Base-by-base conservation (phyloP, 2,329 filamentous ascomycete species). In the Aspergillus proliferans region DNA sequence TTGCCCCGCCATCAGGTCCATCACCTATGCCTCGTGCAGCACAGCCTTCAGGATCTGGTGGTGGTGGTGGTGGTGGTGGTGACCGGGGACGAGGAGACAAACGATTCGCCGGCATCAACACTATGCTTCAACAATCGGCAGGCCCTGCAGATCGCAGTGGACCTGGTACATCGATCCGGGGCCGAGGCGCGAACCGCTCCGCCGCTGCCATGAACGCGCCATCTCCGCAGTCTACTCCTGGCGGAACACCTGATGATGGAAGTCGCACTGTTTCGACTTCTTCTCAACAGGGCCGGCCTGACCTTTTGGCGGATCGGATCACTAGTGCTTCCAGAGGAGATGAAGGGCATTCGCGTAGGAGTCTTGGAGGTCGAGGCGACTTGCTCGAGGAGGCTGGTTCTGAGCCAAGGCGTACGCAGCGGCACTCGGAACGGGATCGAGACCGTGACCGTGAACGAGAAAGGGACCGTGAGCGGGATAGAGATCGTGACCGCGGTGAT, bases 71-170 rank as follows among this genome's bases (percentile, higher is more conserved):
- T 30, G 62, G 65, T 41, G 55, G 61, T 24, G 68, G 67, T 43
- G 67, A 71, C 45, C 67, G 71, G 45, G 64, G 65, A 36, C 66
- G 72, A 26, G 62, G 73, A 28, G 73, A 75, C 52, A 75, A 75
- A 51, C 70, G 74, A 10, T 73, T 77, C 52, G 67, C 70, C 12
- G 70, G 68, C 1, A 63, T 77, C 47, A 75, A 75, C 54, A 74
- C 66, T 47, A 69, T 75, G 58, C 68, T 77, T 33, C 72, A 76
- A 47, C 72, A 76, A 55, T 68, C 67, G 28, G 64, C 60, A 30
- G 56, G 61, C n/a, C 53, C 61, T 30, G 47, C 57, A 41, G 70
- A 72, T 18, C 65, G 66, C 30, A 52, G 51, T 43, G 60, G 56
- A 26, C 59, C 64, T 34, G 64, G 68, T 9, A 64, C 69, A 4